Evolutionary conservation across 495 filamentous ascomycete genomes (phyloP).

Genomic region (Daldinia caldariorum): DNA sequence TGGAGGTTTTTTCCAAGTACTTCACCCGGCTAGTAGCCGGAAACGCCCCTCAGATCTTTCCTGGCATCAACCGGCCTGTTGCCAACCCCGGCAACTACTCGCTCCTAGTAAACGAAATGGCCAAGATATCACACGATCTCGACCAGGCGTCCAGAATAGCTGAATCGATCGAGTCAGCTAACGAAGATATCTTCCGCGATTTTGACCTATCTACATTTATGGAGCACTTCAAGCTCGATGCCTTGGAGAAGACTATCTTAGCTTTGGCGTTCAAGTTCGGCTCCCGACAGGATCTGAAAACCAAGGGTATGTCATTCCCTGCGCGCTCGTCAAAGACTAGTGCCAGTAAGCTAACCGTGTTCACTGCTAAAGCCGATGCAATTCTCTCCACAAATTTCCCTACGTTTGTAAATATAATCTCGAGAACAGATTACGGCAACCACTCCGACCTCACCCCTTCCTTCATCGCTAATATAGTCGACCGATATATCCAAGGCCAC

Average conservation of each 20-base stretch:
- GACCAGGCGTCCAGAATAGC: slow-evolving; percentile 89
- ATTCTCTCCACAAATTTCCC: slow-evolving; percentile 79
- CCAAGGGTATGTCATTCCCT: slow-evolving; percentile 72
- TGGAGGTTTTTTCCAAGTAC: slow-evolving; percentile 94
- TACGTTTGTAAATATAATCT: slow-evolving; percentile 77
- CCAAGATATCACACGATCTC: slow-evolving; percentile 80
- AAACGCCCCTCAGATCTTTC: slow-evolving; percentile 88
- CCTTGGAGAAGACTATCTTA: slow-evolving; percentile 85
- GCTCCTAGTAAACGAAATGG: slow-evolving; percentile 83
- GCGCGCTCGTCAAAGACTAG: slow-evolving; percentile 15
- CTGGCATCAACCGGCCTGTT: slow-evolving; percentile 72
- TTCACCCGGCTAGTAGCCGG: slow-evolving; percentile 86
- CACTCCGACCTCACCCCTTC: slow-evolving; percentile 69
- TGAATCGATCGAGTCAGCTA: slow-evolving; percentile 84
- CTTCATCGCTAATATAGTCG: slow-evolving; percentile 79
- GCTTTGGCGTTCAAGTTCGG: slow-evolving; percentile 87
- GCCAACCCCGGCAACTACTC: slow-evolving; percentile 82
- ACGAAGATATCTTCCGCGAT: slow-evolving; percentile 89
- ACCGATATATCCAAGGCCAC: slow-evolving; percentile 82
- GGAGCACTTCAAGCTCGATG: slow-evolving; percentile 91
- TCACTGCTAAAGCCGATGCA: slow-evolving; percentile 71
- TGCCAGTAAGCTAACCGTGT: slow-evolving; percentile 48
- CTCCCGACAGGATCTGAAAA: slow-evolving; percentile 79
- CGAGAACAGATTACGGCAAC: slow-evolving; percentile 62
- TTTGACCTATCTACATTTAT: slow-evolving; percentile 93